These are phyloP conservation scores for Cercophora scortea DNA, from an alignment of 495 filamentous ascomycete genomes.

Conservation along the genomic window DNA sequence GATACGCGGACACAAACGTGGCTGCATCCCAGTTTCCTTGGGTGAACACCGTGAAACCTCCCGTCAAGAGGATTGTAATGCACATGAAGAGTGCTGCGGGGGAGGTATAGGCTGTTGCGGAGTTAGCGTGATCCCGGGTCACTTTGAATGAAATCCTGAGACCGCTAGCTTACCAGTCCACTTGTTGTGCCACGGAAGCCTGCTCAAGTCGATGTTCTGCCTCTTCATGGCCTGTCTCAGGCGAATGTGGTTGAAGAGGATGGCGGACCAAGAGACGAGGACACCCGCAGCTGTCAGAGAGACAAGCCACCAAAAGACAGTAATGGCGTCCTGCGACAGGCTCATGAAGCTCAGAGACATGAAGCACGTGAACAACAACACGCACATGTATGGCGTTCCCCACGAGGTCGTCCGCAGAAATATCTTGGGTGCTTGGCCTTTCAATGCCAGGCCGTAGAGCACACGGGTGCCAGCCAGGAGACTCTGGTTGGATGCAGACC, in stretches of 20 bases:
- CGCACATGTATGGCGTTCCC: constrained; percentile 55
- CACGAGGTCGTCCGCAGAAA: constrained; percentile 51
- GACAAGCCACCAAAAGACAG: constrained; percentile 56
- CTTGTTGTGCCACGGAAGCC: constrained; percentile 40
- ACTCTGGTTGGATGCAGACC: constrained; percentile 59
- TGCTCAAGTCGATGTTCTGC: constrained; percentile 28
- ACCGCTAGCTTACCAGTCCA: constrained; percentile 23
- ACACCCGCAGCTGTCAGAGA: constrained; percentile 47
- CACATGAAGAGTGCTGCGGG: constrained; percentile 34
- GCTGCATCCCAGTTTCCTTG: constrained; percentile 39
- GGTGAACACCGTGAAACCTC: constrained; percentile 40
- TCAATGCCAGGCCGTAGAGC: constrained; percentile 53
- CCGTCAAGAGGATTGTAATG: constrained; percentile 38
- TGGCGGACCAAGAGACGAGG: constrained; percentile 46
- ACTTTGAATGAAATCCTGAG: no score
- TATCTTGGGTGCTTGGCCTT: constrained; percentile 49
- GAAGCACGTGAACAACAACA: constrained; percentile 43
- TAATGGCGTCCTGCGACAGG: constrained; percentile 45
- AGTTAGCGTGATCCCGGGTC: no score
- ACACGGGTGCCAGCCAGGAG: constrained; percentile 55
- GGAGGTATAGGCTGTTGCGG: constrained; percentile 24
- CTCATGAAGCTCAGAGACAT: constrained; percentile 54
- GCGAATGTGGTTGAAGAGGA: constrained; percentile 40
- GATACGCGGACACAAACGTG: constrained; percentile 40
- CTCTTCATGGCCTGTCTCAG: constrained; percentile 31